Conservation (phyloP, 2,329 filamentous ascomycete species). For the Whalleya microplaca region DNA sequence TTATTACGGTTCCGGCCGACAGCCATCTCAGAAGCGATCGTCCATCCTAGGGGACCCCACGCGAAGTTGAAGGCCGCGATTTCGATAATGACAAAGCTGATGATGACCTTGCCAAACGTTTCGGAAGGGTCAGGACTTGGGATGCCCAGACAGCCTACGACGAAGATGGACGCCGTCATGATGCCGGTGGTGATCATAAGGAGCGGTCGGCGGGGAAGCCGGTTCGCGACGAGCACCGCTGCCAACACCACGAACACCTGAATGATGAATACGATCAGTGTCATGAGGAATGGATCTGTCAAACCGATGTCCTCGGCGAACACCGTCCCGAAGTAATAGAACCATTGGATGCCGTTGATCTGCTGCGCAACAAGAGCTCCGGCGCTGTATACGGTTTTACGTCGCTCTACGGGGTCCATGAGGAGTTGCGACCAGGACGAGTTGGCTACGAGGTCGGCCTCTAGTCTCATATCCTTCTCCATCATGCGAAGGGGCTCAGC, state of each 20-base stretch:
- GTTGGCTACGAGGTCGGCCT: constrained; percentile 32
- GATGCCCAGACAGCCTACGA: constrained; percentile 45
- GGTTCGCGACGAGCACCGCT: constrained; percentile 46
- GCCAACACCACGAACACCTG: constrained; percentile 46
- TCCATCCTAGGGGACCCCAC: constrained; percentile 46
- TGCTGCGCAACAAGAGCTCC: constrained; percentile 52
- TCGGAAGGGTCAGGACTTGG: too few relatives aligned
- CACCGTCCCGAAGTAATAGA: constrained; percentile 17
- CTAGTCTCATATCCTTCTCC: constrained; percentile 47
- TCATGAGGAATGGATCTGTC: constrained; percentile 45
- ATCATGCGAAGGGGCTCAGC: constrained; percentile 44
- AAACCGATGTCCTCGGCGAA: constrained; percentile 48
- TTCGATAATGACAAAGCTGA: constrained; percentile 47
- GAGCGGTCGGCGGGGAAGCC: constrained; percentile 42
- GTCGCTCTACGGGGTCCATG: constrained; percentile 48
- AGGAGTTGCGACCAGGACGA: constrained; percentile 46
- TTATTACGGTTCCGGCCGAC: constrained; percentile 53
- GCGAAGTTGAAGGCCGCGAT: constrained; percentile 51
- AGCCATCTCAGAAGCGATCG: constrained; percentile 50
- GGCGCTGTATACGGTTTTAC: constrained; percentile 49
- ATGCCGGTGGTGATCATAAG: constrained; percentile 43
- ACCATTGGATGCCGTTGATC: constrained; percentile 39
- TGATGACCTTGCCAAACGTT: constrained; percentile 44
- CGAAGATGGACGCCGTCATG: constrained; percentile 45
- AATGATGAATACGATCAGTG: constrained; percentile 46